Evolutionary conservation across 2,329 filamentous ascomycete genomes (phyloP), one percentile per base, ranked within the genome.

Genomic region (Colletotrichum echinochloae): DNA sequence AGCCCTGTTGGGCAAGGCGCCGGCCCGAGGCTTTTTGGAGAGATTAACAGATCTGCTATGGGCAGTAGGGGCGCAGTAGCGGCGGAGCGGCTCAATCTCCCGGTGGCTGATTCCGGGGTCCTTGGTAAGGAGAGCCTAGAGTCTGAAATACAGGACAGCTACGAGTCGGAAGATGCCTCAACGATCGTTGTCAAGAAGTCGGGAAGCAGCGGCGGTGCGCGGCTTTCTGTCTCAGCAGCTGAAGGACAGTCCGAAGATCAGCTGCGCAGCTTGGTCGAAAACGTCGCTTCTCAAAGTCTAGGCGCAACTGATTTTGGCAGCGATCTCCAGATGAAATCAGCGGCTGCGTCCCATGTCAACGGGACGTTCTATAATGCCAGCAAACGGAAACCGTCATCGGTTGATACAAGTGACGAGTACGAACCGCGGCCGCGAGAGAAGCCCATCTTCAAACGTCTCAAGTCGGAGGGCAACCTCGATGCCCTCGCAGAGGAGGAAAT

Each of bases 211-310:
- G 63, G 69, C 11, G 62, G 66, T 23, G 70, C 46, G 14, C 57
- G 52, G 11, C 44, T 66, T 62, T 75, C 77, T 73, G 70, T 78
- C 57, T 70, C 78, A 57, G 67, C 75, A 54, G 77, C 72, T 28
- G 74, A 77, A 20, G 80, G 78, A 46, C 82, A 84, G 65, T 86
- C 86, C 2, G 78, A 81, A 3, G 83, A 86, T 60, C 84, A 86
- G 71, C 78, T 87, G n/a, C 83, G 84, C 69, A 87, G 86, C 65
- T 75, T 86, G 60, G 85, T 86, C 0, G 83, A 86, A 61, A 81
- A 87, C n/a, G 83, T 85, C 12, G 83, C 81, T 12, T 89, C 87
- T 5, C 87, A 89, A 73, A 89, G 87, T 71, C 80, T 90, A 3
- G 86, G 85, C 12, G 86, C 85, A 6, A 81, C 84, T 33, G 85